Evolutionary conservation across 495 filamentous ascomycete species (phyloP).

Genomic region (Tuber calosporum): DNA sequence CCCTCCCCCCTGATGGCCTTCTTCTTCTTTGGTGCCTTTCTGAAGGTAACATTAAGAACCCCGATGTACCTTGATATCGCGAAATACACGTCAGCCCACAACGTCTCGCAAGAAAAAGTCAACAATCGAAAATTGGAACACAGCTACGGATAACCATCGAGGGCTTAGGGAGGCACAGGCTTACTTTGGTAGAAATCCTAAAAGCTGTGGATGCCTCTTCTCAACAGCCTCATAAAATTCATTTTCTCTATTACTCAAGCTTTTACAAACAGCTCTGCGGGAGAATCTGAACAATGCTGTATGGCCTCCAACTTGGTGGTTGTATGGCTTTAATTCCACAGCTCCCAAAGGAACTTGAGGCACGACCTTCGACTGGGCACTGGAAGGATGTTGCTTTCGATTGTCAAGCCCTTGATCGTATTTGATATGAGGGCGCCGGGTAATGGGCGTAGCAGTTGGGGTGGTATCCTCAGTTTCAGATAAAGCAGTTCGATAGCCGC

Average conservation of each 20-base stretch:
- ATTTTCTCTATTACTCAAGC: constrained; percentile 93
- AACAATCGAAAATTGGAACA: constrained; percentile 13
- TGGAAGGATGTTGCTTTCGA: constrained; percentile 20
- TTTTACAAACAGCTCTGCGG: constrained; percentile 89
- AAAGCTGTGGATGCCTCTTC: constrained; percentile 74
- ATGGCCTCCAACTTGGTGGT: constrained; percentile 94
- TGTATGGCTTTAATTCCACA: constrained; percentile 92
- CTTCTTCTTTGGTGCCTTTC: constrained; percentile 58
- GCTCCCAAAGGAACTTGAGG: constrained; percentile 66
- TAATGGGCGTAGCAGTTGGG: constrained; percentile 52
- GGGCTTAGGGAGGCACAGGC: constrained; percentile 42
- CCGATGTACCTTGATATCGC: constrained; percentile 73
- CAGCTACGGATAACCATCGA: background rate
- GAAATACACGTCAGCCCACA: constrained; percentile 42
- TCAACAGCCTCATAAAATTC: constrained; percentile 98
- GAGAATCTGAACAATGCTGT: constrained; percentile 95
- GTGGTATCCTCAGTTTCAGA: constrained; percentile 48
- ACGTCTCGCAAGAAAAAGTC: constrained; percentile 20
- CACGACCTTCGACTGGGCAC: constrained; percentile 42
- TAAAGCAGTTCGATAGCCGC: constrained; percentile 2
- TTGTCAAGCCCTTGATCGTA: constrained; percentile 6
- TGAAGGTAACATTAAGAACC: constrained; percentile 93
- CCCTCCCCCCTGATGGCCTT: constrained; percentile 39
- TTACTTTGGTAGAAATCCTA: constrained; percentile 87
- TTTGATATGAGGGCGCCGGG: constrained; percentile 19